Evolutionary conservation across 2,329 filamentous ascomycete genomes (phyloP), one percentile per base, ranked within the genome.

Genomic region (Fusarium sp.): DNA sequence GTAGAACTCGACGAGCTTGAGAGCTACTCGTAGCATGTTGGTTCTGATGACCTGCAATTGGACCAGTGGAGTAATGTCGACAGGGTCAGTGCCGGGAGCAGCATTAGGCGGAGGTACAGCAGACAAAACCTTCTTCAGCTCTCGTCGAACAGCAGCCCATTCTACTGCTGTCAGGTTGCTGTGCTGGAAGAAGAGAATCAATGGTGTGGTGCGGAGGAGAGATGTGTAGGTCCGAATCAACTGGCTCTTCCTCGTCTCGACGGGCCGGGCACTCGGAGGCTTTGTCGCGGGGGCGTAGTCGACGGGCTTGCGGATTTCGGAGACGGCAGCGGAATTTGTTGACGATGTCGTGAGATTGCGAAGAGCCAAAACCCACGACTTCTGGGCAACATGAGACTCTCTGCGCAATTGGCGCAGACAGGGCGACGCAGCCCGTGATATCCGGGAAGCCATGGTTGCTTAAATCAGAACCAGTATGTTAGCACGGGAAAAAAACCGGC

Each of bases 231-330:
- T 90, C 62, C 95, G 90, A 62, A 90, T 86, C 64, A 98, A 87
- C 82, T 99, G 96, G 15, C 94, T 92, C 83, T 98, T 97, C 79
- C 95, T 92, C 76, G 92, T 92, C 78, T 97, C 92, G 48, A 95
- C 89, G 18, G 91, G 92, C 78, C 95, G 93, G 79, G 97, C 92
- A 58, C 93, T 97, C 5, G 94, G 94, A 3, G 95, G 95, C 81
- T 98, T 94, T 1, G 90, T 92, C 0, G 90, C 89, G 83, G 87
- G 91, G 3, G 85, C 80, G 68, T 86, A 85, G 71, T 87, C 81
- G 62, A 82, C 79, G 1, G 85, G 85, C 28, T 85, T 75, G 36
- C 72, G 78, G 18, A 64, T 56, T 46, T 76, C 61, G 16, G 71
- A 63, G 7, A 71, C 65, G 15, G 75, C 66, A 9, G 79, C 74